Base-by-base conservation (phyloP, 139 green algal species). In the Micractinium conductrix region DNA sequence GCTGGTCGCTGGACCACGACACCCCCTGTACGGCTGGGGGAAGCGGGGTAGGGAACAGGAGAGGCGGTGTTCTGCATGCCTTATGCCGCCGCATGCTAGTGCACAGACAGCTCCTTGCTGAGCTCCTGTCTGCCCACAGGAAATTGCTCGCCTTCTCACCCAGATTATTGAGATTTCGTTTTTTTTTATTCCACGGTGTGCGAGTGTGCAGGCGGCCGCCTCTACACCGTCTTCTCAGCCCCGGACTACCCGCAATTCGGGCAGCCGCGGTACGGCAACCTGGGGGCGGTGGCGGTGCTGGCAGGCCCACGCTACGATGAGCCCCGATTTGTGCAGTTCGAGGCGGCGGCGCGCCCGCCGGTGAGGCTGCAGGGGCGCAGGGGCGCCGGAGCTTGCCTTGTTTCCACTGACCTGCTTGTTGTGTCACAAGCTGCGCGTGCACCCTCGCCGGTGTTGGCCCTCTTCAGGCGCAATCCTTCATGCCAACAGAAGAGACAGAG, bases 171-270 rank as follows among this genome's bases (percentile, higher is more conserved):
- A n/a, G n/a, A n/a, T n/a, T n/a, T n/a, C n/a, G n/a, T n/a, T n/a
- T n/a, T n/a, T n/a, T n/a, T n/a, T n/a, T n/a, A n/a, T n/a, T n/a
- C n/a, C n/a, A n/a, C n/a, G n/a, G n/a, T n/a, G n/a, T n/a, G n/a
- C n/a, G n/a, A n/a, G n/a, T n/a, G n/a, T n/a, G n/a, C 91, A 92
- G 92, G 78, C 45, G 96, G 96, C 24, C 83, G 90, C 63, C 90
- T 99, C 42, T 80, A 95, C 37, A 99, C 96, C 4, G 87, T 99
- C 2, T 99, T 99, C 90, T 93, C 67, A 60, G 96, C 96, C n/a
- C 96, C 96, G 5, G 93, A 97, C 91, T 99, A 99, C 89, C 96
- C 96, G 4, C 94, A 97, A 84, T 93, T 96, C 30, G 62, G 74
- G 21, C n/a, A 50, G 22, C 37, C 48, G 22, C 43, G 76, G 9